phyloP scores from a whole-genome alignment of 2,329 filamentous ascomycete species.

The Pseudogymnoascus sp. region DNA sequence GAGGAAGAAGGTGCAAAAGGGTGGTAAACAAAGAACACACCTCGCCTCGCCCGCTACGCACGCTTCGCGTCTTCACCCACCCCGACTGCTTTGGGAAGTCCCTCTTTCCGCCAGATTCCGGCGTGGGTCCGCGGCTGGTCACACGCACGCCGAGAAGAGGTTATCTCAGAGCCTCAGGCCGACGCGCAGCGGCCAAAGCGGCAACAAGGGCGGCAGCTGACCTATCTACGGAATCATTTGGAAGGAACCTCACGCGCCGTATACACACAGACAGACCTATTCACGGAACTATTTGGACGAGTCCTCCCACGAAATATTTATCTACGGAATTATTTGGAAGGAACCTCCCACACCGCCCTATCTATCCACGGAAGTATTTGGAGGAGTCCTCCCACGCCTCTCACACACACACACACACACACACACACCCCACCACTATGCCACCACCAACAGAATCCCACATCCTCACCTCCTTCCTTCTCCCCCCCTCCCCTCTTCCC shows the following conservation, averaged over 20 bases:
- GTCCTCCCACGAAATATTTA: neutral
- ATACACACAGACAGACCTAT: neutral
- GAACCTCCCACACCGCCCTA: neutral
- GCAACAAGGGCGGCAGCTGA: neutral
- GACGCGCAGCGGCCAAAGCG: neutral
- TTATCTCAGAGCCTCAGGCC: neutral
- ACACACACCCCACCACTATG: conserved; percentile 41
- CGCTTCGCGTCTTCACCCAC: neutral
- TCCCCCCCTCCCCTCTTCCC: conserved; percentile 65
- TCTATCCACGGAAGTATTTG: neutral
- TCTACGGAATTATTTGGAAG: neutral
- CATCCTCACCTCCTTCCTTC: conserved; percentile 69
- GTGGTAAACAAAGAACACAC: neutral
- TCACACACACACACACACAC: too few relatives aligned
- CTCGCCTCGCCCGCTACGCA: neutral
- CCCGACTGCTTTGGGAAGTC: neutral
- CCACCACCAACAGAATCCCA: conserved; percentile 64
- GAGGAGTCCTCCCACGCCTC: too few relatives aligned
- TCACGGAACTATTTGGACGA: too few relatives aligned
- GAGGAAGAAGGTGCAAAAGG: neutral
- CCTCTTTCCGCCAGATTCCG: neutral
- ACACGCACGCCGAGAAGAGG: neutral
- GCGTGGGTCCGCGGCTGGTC: neutral
- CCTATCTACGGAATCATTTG: neutral
- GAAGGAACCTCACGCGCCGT: neutral